These are phyloP conservation scores for Pyricularia sp. DNA, from an alignment of 2,329 filamentous ascomycete species.

Conservation along the genomic window DNA sequence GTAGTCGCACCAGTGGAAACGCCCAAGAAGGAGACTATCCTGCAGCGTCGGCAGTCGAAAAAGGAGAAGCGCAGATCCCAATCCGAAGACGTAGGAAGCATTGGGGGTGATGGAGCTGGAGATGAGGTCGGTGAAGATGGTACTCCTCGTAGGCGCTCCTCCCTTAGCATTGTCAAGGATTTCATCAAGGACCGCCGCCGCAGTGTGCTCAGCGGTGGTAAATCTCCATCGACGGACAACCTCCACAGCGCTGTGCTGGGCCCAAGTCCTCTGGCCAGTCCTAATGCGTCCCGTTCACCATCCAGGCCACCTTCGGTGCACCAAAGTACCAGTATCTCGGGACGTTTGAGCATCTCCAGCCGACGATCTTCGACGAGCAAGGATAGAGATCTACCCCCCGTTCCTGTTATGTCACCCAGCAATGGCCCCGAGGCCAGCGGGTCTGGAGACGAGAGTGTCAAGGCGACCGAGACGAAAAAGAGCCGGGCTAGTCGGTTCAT, in stretches of 20 bases:
- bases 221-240: slow-evolving; percentile 37
- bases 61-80: slow-evolving; percentile 27
- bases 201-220: slow-evolving; percentile 31
- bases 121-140: slow-evolving; percentile 12
- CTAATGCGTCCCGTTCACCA: slow-evolving; percentile 28
- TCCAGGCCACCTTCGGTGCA: slow-evolving; percentile 38
- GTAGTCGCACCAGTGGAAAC: slow-evolving; percentile 15
- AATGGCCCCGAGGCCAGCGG: slow-evolving; percentile 32
- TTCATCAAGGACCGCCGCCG: slow-evolving; percentile 52
- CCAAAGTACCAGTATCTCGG: slow-evolving; percentile 41
- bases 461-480: slow-evolving; percentile 26
- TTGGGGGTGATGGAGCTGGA: slow-evolving; percentile 18
- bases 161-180: slow-evolving; percentile 48
- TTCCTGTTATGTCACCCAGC: slow-evolving; percentile 27
- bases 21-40: slow-evolving; percentile 29
- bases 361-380: slow-evolving; percentile 43
- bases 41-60: slow-evolving; percentile 35
- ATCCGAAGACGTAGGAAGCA: slow-evolving; percentile 17
- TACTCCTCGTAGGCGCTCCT: slow-evolving; percentile 40
- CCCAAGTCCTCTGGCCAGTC: slow-evolving; percentile 8
- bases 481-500: slow-evolving; percentile 49
- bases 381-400: slow-evolving; percentile 20
- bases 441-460: slow-evolving; percentile 36
- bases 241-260: slow-evolving; percentile 13
- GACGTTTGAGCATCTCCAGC: slow-evolving; percentile 57